Evolutionary conservation across 192 early-diverging fungal species (phyloP).

Genomic region (Coemansia javaensis): DNA sequence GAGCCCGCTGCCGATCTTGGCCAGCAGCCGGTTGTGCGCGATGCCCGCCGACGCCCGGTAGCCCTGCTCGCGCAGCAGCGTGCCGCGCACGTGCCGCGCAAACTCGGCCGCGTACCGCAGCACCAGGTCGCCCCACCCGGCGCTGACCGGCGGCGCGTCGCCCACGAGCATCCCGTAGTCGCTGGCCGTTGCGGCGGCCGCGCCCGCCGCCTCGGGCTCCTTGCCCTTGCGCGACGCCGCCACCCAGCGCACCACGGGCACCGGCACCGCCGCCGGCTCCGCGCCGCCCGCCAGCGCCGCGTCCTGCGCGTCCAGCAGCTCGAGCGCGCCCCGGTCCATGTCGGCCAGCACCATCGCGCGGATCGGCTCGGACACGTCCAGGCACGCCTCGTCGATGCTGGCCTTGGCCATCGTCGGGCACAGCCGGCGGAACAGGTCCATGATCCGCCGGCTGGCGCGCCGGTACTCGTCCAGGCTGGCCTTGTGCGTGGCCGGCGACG

Average conservation of each 20-base stretch:
- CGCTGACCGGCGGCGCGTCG: conserved; percentile 16
- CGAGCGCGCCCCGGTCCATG: conserved; percentile 17
- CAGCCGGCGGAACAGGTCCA: conserved; percentile 59
- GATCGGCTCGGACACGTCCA: conserved; percentile 76
- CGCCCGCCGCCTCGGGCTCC: conserved; percentile 25
- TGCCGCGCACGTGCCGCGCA: conserved; percentile 58
- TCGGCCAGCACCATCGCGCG: conserved; percentile 45
- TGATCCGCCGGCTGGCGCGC: conserved; percentile 65
- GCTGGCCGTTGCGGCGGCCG: conserved; percentile 10
- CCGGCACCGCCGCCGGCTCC: not conserved
- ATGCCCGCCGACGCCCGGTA: conserved; percentile 82
- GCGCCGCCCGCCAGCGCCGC: not conserved
- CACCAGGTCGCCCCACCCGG: conserved; percentile 73
- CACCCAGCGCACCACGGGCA: conserved; percentile 30
- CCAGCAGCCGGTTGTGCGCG: conserved; percentile 78
- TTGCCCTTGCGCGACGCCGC: conserved; percentile 39
- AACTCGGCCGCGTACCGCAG: conserved; percentile 69
- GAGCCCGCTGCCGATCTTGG: conserved; percentile 77
- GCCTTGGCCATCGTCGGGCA: conserved; percentile 63
- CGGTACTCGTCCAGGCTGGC: conserved; percentile 82
- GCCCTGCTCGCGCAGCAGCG: conserved; percentile 60
- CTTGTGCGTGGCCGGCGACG: conserved; percentile 76
- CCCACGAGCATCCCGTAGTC: conserved; percentile 52
- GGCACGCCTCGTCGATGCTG: conserved; percentile 81
- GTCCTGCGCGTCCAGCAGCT: conserved; percentile 5